Conservation (phyloP, 2,329 filamentous ascomycete genomes). For the Paecilomyces niveus region DNA sequence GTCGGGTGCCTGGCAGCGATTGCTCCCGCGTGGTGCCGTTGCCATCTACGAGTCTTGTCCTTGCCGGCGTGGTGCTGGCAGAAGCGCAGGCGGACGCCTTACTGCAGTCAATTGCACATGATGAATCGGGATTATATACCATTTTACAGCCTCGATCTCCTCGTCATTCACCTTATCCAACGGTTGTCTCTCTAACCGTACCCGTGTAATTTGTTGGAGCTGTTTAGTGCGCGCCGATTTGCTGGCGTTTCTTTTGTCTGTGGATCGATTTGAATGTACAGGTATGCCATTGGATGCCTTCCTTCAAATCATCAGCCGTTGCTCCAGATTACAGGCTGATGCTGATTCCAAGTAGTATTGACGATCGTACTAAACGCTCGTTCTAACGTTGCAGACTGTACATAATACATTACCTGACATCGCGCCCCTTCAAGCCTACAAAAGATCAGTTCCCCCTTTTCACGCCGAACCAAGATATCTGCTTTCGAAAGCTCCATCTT, state of each 20-base stretch:
- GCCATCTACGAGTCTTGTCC: background rate
- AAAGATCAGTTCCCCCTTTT: background rate
- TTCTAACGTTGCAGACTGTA: background rate
- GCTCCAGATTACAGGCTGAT: constrained; percentile 1
- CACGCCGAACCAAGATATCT: background rate
- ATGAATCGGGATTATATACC: constrained; percentile 23
- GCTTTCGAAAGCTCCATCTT: background rate
- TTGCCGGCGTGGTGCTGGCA: constrained; percentile 17
- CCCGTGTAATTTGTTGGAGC: constrained; percentile 16
- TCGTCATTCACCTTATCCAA: constrained; percentile 9
- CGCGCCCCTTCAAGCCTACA: constrained; percentile 4
- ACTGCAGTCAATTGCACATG: constrained; percentile 21
- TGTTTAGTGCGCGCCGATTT: constrained; percentile 3
- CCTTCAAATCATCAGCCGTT: constrained; percentile 1
- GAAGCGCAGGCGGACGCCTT: constrained; percentile 13
- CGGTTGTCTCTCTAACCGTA: constrained; percentile 11
- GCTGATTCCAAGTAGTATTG: constrained; percentile 5
- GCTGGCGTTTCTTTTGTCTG: background rate
- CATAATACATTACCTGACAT: background rate
- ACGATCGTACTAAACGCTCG: background rate
- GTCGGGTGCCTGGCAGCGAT: background rate
- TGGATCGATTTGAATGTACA: constrained; percentile 1
- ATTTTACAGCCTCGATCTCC: constrained; percentile 17
- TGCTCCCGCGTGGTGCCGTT: background rate
- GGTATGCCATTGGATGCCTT: constrained; percentile 7